Evolutionary conservation across 2,329 filamentous ascomycete species (phyloP).

Genomic region (Hyphodiscus sp.): DNA sequence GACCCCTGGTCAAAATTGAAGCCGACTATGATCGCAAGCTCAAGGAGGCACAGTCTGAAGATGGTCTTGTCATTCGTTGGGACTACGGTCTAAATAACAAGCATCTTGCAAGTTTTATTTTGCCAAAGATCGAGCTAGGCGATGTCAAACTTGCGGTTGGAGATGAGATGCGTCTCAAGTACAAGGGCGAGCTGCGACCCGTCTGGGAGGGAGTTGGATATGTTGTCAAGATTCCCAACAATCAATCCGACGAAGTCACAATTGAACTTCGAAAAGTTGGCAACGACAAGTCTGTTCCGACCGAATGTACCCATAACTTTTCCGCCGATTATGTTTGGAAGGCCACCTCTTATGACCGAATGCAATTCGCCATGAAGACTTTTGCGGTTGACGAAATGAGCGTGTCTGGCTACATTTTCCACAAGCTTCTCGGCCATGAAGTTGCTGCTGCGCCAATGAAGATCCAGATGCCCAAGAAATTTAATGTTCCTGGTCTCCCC

Average conservation of each 20-base stretch:
- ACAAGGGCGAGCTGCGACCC: slow-evolving; percentile 85
- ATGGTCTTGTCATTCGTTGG: slow-evolving; percentile 91
- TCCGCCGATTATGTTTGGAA: slow-evolving; percentile 99
- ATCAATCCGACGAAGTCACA: slow-evolving; percentile 95
- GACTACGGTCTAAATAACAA: slow-evolving; percentile 96
- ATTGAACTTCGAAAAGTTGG: slow-evolving; percentile 91
- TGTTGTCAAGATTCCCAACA: slow-evolving; percentile 99
- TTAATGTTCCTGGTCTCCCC: slow-evolving; percentile 87
- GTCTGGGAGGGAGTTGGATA: slow-evolving; percentile 98
- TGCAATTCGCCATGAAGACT: slow-evolving; percentile 99
- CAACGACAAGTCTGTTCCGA: slow-evolving; percentile 93
- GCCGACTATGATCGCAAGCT: slow-evolving; percentile 98
- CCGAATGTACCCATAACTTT: slow-evolving; percentile 95
- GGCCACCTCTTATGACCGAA: slow-evolving; percentile 96
- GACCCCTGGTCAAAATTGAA: slow-evolving; percentile 96
- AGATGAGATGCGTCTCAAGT: slow-evolving; percentile 96
- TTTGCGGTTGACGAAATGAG: slow-evolving; percentile 98
- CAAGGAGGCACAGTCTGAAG: slow-evolving; percentile 96
- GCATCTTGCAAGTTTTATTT: slow-evolving; percentile 87
- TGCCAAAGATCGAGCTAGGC: slow-evolving; percentile 94
- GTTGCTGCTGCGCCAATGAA: slow-evolving; percentile 94
- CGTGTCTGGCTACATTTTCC: slow-evolving; percentile 97
- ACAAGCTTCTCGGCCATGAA: slow-evolving; percentile 90
- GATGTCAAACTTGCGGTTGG: slow-evolving; percentile 97
- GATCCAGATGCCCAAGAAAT: slow-evolving; percentile 91